Percentiles rank a stretch among this genome's conserved stretches.
Evolutionary conservation across 2,329 filamentous ascomycete genomes (phyloP).

Genomic region (Triangularia setosa): DNA sequence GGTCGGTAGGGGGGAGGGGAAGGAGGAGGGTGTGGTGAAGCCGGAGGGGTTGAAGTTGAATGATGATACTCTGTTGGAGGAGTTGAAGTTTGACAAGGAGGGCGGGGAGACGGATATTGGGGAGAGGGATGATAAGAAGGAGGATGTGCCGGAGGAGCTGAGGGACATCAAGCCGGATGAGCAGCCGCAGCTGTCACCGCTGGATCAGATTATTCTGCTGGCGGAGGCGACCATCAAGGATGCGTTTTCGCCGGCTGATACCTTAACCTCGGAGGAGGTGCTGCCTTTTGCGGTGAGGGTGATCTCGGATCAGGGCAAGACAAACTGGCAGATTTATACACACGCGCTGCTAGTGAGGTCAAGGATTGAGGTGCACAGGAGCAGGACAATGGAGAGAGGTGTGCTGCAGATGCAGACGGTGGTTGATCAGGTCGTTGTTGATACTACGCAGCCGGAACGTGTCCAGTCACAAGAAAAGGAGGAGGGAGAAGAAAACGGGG

Average conservation of each 20-base stretch:
- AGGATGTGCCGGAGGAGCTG: constrained; percentile 56
- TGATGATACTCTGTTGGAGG: constrained; percentile 88
- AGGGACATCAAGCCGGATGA: constrained; percentile 66
- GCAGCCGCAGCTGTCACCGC: constrained; percentile 74
- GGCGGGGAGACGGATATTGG: constrained; percentile 19
- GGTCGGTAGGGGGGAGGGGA: constrained; percentile 17
- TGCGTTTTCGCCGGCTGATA: constrained; percentile 75
- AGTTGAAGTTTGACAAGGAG: constrained; percentile 69
- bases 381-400: constrained; percentile 82
- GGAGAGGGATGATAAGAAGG: constrained; percentile 33
- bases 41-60: constrained; percentile 76
- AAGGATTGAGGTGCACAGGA: constrained; percentile 81
- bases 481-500: constrained; percentile 26
- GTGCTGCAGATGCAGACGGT: constrained; percentile 91
- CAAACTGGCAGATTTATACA: constrained; percentile 98
- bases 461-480: constrained; percentile 28
- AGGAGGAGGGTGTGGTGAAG: constrained; percentile 27
- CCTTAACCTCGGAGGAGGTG: constrained; percentile 88
- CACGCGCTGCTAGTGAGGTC: constrained; percentile 87
- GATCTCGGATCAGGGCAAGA: constrained; percentile 72
- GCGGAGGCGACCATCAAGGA: constrained; percentile 87
- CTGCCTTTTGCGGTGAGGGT: constrained; percentile 87
- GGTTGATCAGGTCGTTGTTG: constrained; percentile 89
- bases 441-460: constrained; percentile 51
- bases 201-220: constrained; percentile 88